These are phyloP conservation scores for Penicillium sclerotigenum DNA, from an alignment of 2,329 filamentous ascomycete species.

Conservation along the genomic window DNA sequence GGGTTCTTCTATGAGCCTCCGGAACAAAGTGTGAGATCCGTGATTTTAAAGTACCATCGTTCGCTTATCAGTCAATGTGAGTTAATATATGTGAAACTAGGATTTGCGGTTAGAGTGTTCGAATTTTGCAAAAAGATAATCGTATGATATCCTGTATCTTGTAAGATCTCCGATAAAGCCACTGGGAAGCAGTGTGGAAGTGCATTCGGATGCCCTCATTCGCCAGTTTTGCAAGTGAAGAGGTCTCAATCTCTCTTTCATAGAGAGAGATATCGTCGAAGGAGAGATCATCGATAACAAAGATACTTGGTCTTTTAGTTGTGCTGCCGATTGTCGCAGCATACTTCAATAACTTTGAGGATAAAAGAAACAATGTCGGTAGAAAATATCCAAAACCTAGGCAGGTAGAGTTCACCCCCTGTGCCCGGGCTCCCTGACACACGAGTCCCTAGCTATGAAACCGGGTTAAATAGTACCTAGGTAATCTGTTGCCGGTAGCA, in stretches of 20 bases:
- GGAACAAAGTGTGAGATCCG: not conserved
- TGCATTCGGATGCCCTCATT: constrained; percentile 31
- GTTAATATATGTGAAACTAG: no score
- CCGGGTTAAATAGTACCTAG: no score
- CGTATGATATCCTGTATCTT: constrained; percentile 6
- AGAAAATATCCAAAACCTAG: no score
- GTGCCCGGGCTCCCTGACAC: no score
- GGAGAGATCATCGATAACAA: constrained; percentile 28
- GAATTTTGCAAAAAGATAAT: constrained; percentile 4
- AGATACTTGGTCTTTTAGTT: constrained; percentile 5
- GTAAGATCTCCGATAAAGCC: constrained; percentile 3
- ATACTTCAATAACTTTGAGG: not conserved
- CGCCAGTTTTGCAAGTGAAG: constrained; percentile 16
- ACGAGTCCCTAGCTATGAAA: no score
- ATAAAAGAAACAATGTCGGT: not conserved
- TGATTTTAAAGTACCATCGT: not conserved
- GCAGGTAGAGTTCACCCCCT: not conserved
- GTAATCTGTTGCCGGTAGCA: not conserved
- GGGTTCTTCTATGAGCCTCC: constrained; percentile 27
- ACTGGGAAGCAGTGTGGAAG: constrained; percentile 52
- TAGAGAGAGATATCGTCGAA: constrained; percentile 29
- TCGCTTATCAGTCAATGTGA: constrained; percentile 24
- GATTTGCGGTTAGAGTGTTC: constrained; percentile 10
- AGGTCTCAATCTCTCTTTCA: constrained; percentile 34
- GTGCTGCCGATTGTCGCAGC: not conserved